Evolutionary conservation across 2,329 filamentous ascomycete genomes (phyloP).

Genomic region (Calonectria pteridis): DNA sequence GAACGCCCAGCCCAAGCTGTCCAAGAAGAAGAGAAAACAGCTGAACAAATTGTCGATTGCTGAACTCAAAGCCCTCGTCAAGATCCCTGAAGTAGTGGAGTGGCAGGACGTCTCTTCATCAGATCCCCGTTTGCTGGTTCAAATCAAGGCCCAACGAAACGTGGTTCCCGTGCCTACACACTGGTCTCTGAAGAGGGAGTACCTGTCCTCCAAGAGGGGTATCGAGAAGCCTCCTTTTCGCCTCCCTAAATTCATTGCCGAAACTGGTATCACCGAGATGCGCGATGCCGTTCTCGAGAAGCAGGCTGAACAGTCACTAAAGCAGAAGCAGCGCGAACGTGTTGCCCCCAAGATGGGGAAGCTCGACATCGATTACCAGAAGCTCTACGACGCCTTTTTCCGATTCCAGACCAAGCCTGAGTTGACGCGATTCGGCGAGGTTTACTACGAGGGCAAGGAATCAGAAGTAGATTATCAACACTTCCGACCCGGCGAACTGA

Average conservation of each 20-base stretch:
- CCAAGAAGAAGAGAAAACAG: conserved; percentile 95
- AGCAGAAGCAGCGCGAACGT: conserved; percentile 94
- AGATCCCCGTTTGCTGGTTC: conserved; percentile 88
- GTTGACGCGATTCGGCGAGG: conserved; percentile 93
- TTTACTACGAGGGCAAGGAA: conserved; percentile 99
- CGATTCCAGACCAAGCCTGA: conserved; percentile 96
- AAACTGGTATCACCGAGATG: conserved; percentile 98
- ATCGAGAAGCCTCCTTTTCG: conserved; percentile 96
- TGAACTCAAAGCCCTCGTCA: conserved; percentile 92
- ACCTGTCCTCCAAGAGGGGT: conserved; percentile 95
- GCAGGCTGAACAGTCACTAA: conserved; percentile 89
- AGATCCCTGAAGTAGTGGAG: conserved; percentile 93
- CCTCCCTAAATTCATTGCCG: conserved; percentile 95
- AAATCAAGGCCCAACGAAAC: conserved; percentile 95
- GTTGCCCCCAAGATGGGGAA: conserved; percentile 97
- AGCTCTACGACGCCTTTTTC: conserved; percentile 98
- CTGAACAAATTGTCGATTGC: conserved; percentile 94
- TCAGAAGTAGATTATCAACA: conserved; percentile 95
- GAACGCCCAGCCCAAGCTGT: conserved; percentile 76
- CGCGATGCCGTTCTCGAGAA: conserved; percentile 96
- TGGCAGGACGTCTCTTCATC: conserved; percentile 96
- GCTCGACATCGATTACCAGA: conserved; percentile 98
- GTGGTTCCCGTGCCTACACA: conserved; percentile 94
- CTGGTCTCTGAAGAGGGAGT: conserved; percentile 97
- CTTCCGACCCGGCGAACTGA: conserved; percentile 89